Base-by-base conservation (phyloP, 1,284 basidiomycete species). In the Sutorius eximius region DNA sequence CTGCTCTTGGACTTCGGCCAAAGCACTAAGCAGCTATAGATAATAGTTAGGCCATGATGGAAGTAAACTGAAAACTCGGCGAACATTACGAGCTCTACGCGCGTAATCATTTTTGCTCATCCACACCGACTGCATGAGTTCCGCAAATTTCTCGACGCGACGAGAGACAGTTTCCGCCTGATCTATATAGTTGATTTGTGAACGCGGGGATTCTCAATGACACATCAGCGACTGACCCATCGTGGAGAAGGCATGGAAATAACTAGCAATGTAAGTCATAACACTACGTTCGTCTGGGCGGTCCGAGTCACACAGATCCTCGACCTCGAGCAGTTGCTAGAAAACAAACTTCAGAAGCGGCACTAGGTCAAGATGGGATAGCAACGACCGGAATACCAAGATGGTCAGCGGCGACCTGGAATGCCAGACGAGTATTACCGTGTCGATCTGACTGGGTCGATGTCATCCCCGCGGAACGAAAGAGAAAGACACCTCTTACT, bases 221-320 rank as follows among this genome's bases (percentile, higher is more conserved):
- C 24, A 38, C 24, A 5, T 37, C 29, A 3, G 24, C 24, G 24
- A 69, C 82, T 59, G 61, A 93, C 94, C 93, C 88, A 97, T 95
- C 1, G 92, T 89, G 0, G 94, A 96, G 71, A 99, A 99, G 0
- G 96, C 96, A 71, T 99, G 96, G 79, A 99, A 99, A 74, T 84
- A 98, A 66, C 94, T 94, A 36, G 96, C 96, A 51, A 95, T 86
- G 62, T 95, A 96, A 3, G 92, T 95, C 93, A 95, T 95, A 27
- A 96, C 91, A 72, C 91, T 95, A 44, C 93, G 86, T 72, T 99
- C 96, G 71, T 99, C 96, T 0, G 96, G 96, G 53, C 83, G 85
- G 22, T 79, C 77, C 0, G 87, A 83, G 65, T 96, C 94, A 66
- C 94, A 97, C n/a, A 99, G 73, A 77, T 99, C 96, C 55, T 94